Conservation (phyloP, 116 monocot genomes). For the Dioscorea cayenensis region DNA sequence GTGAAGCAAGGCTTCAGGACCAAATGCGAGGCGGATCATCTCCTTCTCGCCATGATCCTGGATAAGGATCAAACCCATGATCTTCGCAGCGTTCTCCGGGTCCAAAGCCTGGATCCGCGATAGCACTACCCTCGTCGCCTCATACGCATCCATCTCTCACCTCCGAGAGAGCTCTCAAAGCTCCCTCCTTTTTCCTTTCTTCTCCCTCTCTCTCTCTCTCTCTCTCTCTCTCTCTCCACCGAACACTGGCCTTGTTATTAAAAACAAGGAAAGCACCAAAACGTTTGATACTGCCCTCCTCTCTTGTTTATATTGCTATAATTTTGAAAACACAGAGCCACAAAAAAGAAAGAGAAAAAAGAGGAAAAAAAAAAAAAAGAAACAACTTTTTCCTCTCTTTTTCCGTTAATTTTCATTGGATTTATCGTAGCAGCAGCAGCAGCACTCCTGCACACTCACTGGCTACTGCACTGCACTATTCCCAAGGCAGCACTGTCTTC, state of each 20-base stretch:
- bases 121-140: conserved; percentile 83
- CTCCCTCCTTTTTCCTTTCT: background rate
- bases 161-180: background rate
- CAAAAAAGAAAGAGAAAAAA: background rate
- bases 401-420: conserved; percentile 1
- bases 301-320: background rate
- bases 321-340: background rate
- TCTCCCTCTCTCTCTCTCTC: conserved; percentile 1
- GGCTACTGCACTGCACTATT: background rate
- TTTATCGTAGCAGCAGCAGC: background rate
- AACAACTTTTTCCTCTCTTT: background rate
- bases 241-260: background rate
- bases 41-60: conserved; percentile 99
- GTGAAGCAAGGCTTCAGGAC: conserved; percentile 71
- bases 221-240: background rate
- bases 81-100: conserved; percentile 94
- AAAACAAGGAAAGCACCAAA: too few relatives aligned
- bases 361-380: background rate
- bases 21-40: conserved; percentile 97
- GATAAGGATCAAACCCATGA: conserved; percentile 91
- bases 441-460: background rate
- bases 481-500: conserved; percentile 1
- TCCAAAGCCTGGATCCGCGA: conserved; percentile 89
- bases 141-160: conserved; percentile 75
- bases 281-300: too few relatives aligned